These are phyloP conservation scores for Rhizopus arrhizus DNA, from an alignment of 371 early-diverging fungal genomes.

Conservation along the genomic window DNA sequence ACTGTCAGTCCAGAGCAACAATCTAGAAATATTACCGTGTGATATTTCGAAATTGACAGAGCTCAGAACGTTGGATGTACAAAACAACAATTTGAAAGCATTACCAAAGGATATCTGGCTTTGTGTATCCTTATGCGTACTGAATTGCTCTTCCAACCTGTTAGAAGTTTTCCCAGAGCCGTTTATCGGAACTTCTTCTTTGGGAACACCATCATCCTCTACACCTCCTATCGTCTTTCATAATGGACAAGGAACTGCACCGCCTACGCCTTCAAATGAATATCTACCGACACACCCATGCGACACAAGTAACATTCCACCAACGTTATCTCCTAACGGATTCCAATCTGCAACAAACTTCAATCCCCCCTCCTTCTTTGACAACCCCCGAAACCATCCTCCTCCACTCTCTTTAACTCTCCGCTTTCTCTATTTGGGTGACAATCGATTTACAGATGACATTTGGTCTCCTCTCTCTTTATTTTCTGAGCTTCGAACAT, in stretches of 20 bases:
- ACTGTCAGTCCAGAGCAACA: constrained; percentile 76
- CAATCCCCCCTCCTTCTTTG: constrained; percentile 56
- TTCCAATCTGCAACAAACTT: constrained; percentile 47
- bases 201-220: background rate
- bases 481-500: constrained; percentile 71
- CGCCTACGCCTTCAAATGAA: background rate
- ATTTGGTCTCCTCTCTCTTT: constrained; percentile 75
- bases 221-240: background rate
- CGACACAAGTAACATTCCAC: constrained; percentile 39
- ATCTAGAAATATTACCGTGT: constrained; percentile 53
- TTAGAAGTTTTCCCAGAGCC: constrained; percentile 52
- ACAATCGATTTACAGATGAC: constrained; percentile 82
- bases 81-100: constrained; percentile 67
- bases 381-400: constrained; percentile 56
- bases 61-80: constrained; percentile 38
- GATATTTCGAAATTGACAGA: constrained; percentile 36
- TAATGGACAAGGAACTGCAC: background rate
- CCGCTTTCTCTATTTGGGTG: constrained; percentile 70
- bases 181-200: constrained; percentile 5
- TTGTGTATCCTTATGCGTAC: constrained; percentile 69
- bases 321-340: constrained; percentile 59
- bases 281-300: background rate
- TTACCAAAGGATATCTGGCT: constrained; percentile 87
- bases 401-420: constrained; percentile 70
- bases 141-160: constrained; percentile 73